Evolutionary conservation across 768 basidiomycete genomes (phyloP).

Genomic region (Tubosaeta sp.): DNA sequence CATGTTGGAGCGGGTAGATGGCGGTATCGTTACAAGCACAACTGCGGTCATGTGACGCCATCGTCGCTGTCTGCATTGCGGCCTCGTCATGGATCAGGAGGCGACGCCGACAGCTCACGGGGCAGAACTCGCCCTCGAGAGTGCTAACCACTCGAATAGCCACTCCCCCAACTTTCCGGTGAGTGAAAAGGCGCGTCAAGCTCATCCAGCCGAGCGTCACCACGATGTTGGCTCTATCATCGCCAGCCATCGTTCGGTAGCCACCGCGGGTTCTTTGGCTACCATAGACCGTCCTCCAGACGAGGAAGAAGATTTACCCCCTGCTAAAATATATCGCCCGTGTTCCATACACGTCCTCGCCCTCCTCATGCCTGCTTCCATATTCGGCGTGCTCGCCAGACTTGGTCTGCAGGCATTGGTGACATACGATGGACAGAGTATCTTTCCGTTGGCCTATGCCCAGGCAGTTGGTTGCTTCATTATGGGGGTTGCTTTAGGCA

Average conservation of each 20-base stretch:
- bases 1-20: conserved; percentile 39
- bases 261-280: conserved; percentile 36
- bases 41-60: not conserved
- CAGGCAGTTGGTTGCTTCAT: conserved; percentile 87
- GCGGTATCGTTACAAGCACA: not conserved
- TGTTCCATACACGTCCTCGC: conserved; percentile 61
- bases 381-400: conserved; percentile 80
- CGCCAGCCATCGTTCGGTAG: conserved; percentile 31
- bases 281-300: conserved; percentile 40
- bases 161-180: not conserved
- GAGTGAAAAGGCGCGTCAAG: conserved; percentile 1
- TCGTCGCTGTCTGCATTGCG: no score
- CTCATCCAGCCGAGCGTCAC: conserved; percentile 6
- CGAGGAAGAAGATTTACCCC: conserved; percentile 29
- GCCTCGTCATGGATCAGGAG: conserved; percentile 3
- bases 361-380: conserved; percentile 74
- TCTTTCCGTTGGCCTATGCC: conserved; percentile 81
- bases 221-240: conserved; percentile 33
- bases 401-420: conserved; percentile 74
- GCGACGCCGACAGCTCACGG: not conserved
- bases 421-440: conserved; percentile 66
- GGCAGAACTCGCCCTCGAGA: not conserved
- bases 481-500: conserved; percentile 76
- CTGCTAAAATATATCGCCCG: conserved; percentile 42
- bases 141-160: not conserved